phyloP scores from a whole-genome alignment of 768 basidiomycete species.

The Lentinula edodes region DNA sequence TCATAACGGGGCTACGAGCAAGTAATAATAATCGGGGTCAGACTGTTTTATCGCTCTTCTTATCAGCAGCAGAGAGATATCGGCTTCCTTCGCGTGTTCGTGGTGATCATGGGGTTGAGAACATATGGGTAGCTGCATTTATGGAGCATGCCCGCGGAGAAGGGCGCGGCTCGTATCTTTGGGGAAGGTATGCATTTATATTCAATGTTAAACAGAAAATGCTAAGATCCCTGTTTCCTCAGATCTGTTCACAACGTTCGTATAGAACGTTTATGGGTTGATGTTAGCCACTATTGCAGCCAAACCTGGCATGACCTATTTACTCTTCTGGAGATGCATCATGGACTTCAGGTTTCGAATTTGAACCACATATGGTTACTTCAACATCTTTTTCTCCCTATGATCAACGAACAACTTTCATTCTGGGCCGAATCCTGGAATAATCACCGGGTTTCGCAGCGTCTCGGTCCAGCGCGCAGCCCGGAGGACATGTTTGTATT shows the following conservation, averaged over 20 bases:
- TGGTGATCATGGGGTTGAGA: slow-evolving; percentile 36
- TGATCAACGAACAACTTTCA: slow-evolving; percentile 9
- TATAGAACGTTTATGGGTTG: no score
- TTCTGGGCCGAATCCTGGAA: no score
- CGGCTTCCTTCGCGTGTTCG: slow-evolving; percentile 24
- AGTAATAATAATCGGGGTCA: slow-evolving; percentile 31
- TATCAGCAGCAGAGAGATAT: slow-evolving; percentile 13
- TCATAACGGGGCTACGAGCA: slow-evolving; percentile 25
- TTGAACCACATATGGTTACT: not conserved
- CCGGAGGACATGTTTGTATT: no score
- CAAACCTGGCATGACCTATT: slow-evolving; percentile 20
- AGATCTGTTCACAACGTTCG: slow-evolving; percentile 4
- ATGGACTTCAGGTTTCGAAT: slow-evolving; percentile 12
- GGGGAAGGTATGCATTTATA: slow-evolving; percentile 20
- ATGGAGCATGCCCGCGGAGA: slow-evolving; percentile 18
- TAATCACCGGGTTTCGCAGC: no score
- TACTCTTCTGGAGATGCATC: slow-evolving; percentile 12
- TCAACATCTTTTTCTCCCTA: slow-evolving; percentile 19
- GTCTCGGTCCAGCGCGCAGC: no score
- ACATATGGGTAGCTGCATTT: slow-evolving; percentile 26
- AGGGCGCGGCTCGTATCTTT: slow-evolving; percentile 27
- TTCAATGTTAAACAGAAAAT: not conserved
- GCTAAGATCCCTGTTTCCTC: no score
- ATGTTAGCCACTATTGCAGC: not conserved
- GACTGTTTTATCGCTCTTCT: slow-evolving; percentile 30